Evolutionary conservation across 805 yeast genomes (phyloP), one percentile per base, ranked within the genome.

Genomic region (Ogataea philodendri): DNA sequence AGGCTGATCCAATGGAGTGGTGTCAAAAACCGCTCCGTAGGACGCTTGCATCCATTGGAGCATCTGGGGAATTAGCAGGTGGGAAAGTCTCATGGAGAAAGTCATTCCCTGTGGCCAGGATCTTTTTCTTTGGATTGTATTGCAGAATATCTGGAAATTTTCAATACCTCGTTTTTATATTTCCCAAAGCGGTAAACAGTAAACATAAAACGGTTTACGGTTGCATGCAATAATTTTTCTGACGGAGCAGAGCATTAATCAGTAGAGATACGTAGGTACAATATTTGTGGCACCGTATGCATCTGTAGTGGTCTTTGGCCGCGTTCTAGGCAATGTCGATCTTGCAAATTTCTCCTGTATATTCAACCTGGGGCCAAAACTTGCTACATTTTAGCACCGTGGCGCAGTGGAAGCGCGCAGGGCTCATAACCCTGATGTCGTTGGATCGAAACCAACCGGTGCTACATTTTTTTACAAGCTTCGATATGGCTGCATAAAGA

Each of bases 371-470:
- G 15, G 17, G 4, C 10, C 5, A 3, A 13, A 15, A 19, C 7
- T 23, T 23, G n/a, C 16, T 20, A 15, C 18, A 24, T 21, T 23
- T 17, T 3, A 83, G 93, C 93, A 88, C 83, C 83, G 88, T 84
- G 90, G 90, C 90, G 93, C 90, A 84, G 93, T 81, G 93, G 94
- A 83, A 84, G 90, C 93, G 93, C 90, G 90, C 90, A 81, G 93
- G 93, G 94, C 94, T 84, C 94, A 84, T 84, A 84, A 84, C 94
- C 90, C 93, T 83, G 90, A 84, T 81, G 90, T 82, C 94, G 88
- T 76, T 69, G 88, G 94, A 84, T 84, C 93, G 93, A 84, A 82
- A 84, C 93, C 85, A 68, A 75, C 86, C 86, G 82, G 83, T 86
- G 93, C 93, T 83, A 82, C 23, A 51, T 52, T 60, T 63, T 66